Conservation (phyloP, 768 basidiomycete species). For the Agrocybe chaxingu region DNA sequence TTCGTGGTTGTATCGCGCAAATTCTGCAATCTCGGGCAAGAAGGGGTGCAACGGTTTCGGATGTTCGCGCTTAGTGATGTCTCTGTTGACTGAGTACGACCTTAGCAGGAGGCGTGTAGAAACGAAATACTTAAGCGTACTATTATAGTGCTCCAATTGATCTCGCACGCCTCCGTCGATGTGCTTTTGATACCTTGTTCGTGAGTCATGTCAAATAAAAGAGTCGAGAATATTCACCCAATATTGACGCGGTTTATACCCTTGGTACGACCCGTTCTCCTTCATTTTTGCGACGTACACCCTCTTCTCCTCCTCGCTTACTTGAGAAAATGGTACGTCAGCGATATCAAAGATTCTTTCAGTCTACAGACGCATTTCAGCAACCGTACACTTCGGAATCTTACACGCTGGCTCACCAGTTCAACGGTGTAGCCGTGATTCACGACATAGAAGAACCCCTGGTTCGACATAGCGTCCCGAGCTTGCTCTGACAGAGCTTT, state of each 20-base stretch:
- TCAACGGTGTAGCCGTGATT: slow-evolving; percentile 41
- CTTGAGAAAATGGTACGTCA: slow-evolving; percentile 39
- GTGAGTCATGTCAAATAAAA: not conserved
- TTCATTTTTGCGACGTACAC: slow-evolving; percentile 35
- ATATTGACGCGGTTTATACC: slow-evolving; percentile 51
- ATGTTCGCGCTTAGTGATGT: slow-evolving; percentile 43
- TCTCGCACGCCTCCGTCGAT: slow-evolving; percentile 62
- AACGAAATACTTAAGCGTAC: slow-evolving; percentile 28
- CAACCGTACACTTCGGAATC: not conserved
- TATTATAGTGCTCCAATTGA: slow-evolving; percentile 61
- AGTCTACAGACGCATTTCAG: slow-evolving; percentile 26
- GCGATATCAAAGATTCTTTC: slow-evolving; percentile 48
- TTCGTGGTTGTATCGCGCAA: slow-evolving; percentile 48
- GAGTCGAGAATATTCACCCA: slow-evolving; percentile 38
- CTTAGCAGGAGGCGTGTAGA: not conserved
- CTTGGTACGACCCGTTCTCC: slow-evolving; percentile 46
- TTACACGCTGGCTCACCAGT: slow-evolving; percentile 25
- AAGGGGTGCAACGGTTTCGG: slow-evolving; percentile 48
- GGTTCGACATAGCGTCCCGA: slow-evolving; percentile 39
- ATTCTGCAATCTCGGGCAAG: slow-evolving; percentile 49
- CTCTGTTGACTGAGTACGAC: slow-evolving; percentile 44
- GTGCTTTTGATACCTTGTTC: slow-evolving; percentile 32
- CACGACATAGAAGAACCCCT: slow-evolving; percentile 48
- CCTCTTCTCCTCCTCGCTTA: slow-evolving; percentile 40
- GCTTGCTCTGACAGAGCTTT: slow-evolving; percentile 35